Evolutionary conservation across 345 rosid species (phyloP), one percentile per base, ranked within the genome.

Genomic region (Dipteronia dyeriana): DNA sequence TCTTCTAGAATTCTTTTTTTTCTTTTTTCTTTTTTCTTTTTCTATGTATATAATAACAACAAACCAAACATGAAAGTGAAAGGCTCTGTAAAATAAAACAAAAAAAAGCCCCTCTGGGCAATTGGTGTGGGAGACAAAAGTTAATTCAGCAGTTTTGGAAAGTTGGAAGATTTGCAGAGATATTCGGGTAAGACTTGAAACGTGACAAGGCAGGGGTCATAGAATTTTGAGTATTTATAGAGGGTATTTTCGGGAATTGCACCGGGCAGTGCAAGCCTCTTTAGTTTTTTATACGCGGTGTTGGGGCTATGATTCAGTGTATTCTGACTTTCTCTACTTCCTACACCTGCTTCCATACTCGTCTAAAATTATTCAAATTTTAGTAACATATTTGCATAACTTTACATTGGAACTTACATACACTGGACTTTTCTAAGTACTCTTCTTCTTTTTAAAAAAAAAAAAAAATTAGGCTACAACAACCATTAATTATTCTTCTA

Each of bases 261-360:
- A 47, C 3, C n/a, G 22, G 41, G 8, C 45, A 41, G 11, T 41
- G 45, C 9, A 7, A 41, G 11, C 0, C 11, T 41, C 45, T 70
- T 8, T 62, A 34, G 38, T 34, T 68, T 1, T 17, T 22, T 68
- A 47, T 76, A 76, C 85, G 83, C 80, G 85, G 85, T 76, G 11
- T 54, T n/a, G 66, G 78, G 71, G 71, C 31, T 0, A 0, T 0
- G 0, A 11, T 65, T 51, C 12, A 14, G 9, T 64, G 51, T 6
- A 12, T 8, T 39, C 3, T 0, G 11, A 13, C 3, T 6, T 10
- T 57, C 22, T 6, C 0, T 2, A 34, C 4, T 31, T 49, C 3
- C 49, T 75, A 7, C 77, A 74, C 63, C 76, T 3, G 77, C 41
- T 9, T 63, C 5, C 38, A 3, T 4, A 34, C 38, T 34, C 38